Evolutionary conservation across 1,284 basidiomycete species (phyloP).

Genomic region (Cutaneotrichosporon cyanovorans): DNA sequence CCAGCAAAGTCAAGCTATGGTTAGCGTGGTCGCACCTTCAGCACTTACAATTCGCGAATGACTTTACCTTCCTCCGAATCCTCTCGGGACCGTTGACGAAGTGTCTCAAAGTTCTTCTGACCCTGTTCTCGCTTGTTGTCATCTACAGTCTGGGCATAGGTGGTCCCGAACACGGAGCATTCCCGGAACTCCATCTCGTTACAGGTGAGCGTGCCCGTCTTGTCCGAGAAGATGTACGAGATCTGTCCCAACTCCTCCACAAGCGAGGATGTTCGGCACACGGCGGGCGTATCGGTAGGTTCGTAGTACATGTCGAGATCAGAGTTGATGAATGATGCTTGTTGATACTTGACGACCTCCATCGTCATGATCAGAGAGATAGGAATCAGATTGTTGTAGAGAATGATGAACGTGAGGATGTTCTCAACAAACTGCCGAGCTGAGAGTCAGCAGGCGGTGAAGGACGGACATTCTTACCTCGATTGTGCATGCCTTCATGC

Average conservation of each 20-base stretch:
- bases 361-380: constrained; percentile 99
- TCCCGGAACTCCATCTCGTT: constrained; percentile 99
- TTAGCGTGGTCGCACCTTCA: neutral
- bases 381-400: constrained; percentile 98
- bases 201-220: constrained; percentile 92
- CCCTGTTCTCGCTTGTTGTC: constrained; percentile 63
- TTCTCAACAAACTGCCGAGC: constrained; percentile 80
- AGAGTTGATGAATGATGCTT: constrained; percentile 92
- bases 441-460: constrained; percentile 27
- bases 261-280: constrained; percentile 92
- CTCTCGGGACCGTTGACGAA: constrained; percentile 41
- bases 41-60: constrained; percentile 66
- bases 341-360: constrained; percentile 98
- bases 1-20: constrained; percentile 62
- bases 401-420: constrained; percentile 95
- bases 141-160: constrained; percentile 82
- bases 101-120: constrained; percentile 44
- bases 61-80: constrained; percentile 62
- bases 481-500: constrained; percentile 37
- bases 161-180: constrained; percentile 79
- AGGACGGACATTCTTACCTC: constrained; percentile 27
- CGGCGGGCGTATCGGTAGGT: constrained; percentile 87
- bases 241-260: constrained; percentile 99
- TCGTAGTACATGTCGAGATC: constrained; percentile 96
- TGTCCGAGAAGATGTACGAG: constrained; percentile 91